Percentiles rank a stretch among this genome's conserved stretches.
phyloP scores from a whole-genome alignment of 805 yeast genomes.

The Candida incommunis region DNA sequence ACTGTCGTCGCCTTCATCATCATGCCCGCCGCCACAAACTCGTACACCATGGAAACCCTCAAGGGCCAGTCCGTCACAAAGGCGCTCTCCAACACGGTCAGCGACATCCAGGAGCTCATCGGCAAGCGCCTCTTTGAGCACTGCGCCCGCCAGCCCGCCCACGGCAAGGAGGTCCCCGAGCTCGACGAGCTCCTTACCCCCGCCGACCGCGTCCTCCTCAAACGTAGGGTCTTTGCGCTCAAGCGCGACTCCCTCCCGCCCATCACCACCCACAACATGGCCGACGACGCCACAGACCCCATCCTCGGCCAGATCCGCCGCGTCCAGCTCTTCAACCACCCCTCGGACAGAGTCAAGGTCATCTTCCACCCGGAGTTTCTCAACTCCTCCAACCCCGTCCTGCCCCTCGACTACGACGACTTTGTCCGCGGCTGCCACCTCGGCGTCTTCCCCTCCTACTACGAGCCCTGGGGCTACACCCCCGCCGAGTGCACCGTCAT shows the following conservation, averaged over 20 bases:
- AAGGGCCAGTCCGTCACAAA: conserved; percentile 93
- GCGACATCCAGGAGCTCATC: conserved; percentile 73
- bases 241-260: conserved; percentile 87
- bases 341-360: conserved; percentile 84
- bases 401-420: conserved; percentile 90
- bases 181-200: conserved; percentile 75
- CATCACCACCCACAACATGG: conserved; percentile 93
- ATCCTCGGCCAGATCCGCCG: conserved; percentile 82
- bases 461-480: conserved; percentile 99
- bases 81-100: conserved; percentile 77
- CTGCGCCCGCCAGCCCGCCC: conserved; percentile 48
- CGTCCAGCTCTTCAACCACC: conserved; percentile 78
- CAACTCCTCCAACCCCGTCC: conserved; percentile 85
- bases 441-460: conserved; percentile 96
- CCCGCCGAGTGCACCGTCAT: conserved; percentile 99
- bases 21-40: conserved; percentile 93
- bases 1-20: conserved; percentile 95
- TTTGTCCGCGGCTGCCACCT: conserved; percentile 95
- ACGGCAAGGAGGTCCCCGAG: conserved; percentile 50
- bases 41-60: conserved; percentile 90
- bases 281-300: conserved; percentile 83
- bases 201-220: conserved; percentile 75
- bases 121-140: conserved; percentile 84
- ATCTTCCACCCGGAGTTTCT: conserved; percentile 96
- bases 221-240: conserved; percentile 85